These are phyloP conservation scores for Arachis monticola DNA, from an alignment of 331 rosid species.

Conservation along the genomic window DNA sequence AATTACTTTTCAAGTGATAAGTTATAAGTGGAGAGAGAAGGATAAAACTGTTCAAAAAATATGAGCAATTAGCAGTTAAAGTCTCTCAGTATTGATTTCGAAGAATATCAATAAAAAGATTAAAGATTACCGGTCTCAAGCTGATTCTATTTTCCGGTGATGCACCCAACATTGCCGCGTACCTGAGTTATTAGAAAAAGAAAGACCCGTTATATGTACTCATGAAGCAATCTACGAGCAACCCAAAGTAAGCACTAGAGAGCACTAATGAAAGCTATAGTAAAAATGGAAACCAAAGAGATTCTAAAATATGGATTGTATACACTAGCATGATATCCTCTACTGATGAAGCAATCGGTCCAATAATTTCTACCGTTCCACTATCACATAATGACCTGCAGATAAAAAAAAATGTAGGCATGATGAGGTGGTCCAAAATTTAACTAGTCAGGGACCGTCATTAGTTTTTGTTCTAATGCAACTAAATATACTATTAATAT, in stretches of 20 bases:
- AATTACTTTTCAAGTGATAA: too few species aligned
- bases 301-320: conserved; percentile 40
- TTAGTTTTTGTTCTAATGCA: conserved; percentile 13
- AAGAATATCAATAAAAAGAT: conserved; percentile 32
- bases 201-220: conserved; percentile 23
- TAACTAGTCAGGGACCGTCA: conserved; percentile 3
- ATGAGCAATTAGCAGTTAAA: too few species aligned
- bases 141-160: conserved; percentile 68
- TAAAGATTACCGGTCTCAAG: conserved; percentile 71
- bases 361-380: conserved; percentile 95
- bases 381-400: conserved; percentile 76
- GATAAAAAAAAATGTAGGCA: conserved; percentile 11
- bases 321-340: conserved; percentile 96
- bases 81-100: neutral
- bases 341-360: conserved; percentile 89
- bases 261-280: conserved; percentile 33
- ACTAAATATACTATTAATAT: conserved; percentile 6
- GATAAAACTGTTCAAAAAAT: too few species aligned
- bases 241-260: conserved; percentile 10
- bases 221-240: conserved; percentile 33
- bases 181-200: conserved; percentile 59
- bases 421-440: conserved; percentile 9
- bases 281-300: conserved; percentile 5
- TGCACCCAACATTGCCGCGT: conserved; percentile 94
- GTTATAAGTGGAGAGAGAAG: too few species aligned